These are phyloP conservation scores for Ballota nigra DNA, from an alignment of 257 asterid genomes.

Conservation along the genomic window DNA sequence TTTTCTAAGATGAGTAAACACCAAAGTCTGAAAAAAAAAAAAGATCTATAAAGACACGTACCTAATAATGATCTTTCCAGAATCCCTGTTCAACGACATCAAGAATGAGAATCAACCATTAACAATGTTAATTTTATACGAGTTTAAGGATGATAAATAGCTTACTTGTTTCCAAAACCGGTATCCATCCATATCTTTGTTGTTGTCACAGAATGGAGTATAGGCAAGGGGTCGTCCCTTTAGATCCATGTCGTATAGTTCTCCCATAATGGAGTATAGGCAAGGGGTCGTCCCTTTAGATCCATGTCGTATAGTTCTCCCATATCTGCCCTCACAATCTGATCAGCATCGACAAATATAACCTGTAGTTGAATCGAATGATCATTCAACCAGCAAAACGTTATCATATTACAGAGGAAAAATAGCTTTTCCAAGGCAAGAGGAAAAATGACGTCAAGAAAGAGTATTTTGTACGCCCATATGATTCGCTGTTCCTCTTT, in stretches of 20 bases:
- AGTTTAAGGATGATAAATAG: background rate
- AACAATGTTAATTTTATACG: background rate
- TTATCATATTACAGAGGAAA: too few species aligned
- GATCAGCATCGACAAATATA: slow-evolving; percentile 97
- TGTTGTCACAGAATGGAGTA: slow-evolving; percentile 98
- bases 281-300: slow-evolving; percentile 81
- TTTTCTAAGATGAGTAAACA: slow-evolving; percentile 9
- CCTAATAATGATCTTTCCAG: slow-evolving; percentile 99
- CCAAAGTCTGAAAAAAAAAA: slow-evolving; percentile 11
- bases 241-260: slow-evolving; percentile 92
- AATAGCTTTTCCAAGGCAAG: slow-evolving; percentile 90
- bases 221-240: slow-evolving; percentile 89
- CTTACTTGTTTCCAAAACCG: slow-evolving; percentile 94
- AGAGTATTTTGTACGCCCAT: slow-evolving; percentile 95
- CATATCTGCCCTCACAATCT: slow-evolving; percentile 91
- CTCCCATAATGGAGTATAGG: slow-evolving; percentile 98
- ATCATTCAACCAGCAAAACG: slow-evolving; percentile 10
- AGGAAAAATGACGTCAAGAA: slow-evolving; percentile 98
- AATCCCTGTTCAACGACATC: slow-evolving; percentile 67
- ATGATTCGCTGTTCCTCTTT: slow-evolving; percentile 94
- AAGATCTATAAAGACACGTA: background rate
- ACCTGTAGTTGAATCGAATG: slow-evolving; percentile 56
- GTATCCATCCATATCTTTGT: slow-evolving; percentile 98
- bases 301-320: slow-evolving; percentile 99
- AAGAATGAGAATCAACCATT: too few species aligned